Conservation (phyloP, 176 grass and related monocot genomes). For the Eremochloa ophiuroides region DNA sequence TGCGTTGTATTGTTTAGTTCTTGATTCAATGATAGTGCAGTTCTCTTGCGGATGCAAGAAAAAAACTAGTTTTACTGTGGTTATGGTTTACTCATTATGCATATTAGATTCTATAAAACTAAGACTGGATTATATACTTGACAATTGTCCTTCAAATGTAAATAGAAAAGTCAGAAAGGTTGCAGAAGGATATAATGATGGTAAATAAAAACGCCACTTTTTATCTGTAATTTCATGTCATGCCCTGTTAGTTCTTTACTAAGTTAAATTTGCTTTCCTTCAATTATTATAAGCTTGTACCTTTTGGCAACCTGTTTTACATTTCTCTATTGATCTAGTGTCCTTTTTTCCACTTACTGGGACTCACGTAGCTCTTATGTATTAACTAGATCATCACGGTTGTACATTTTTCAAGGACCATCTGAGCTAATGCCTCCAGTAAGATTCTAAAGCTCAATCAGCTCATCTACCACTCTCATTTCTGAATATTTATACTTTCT, state of each 20-base stretch:
- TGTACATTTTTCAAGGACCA: conserved; percentile 96
- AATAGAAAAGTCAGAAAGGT: neutral
- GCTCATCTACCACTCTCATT: neutral
- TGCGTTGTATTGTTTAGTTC: neutral
- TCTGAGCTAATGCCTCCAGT: conserved; percentile 92
- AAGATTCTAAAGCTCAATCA: conserved; percentile 40
- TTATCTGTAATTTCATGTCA: neutral
- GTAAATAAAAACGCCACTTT: neutral
- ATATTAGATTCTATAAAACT: conserved; percentile 9
- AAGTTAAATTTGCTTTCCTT: neutral
- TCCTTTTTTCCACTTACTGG: neutral
- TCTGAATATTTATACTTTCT: conserved; percentile 1
- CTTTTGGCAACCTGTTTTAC: neutral
- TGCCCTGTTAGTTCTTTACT: neutral
- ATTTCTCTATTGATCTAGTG: neutral
- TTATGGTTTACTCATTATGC: neutral
- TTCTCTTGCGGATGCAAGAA: neutral
- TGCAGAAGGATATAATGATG: neutral
- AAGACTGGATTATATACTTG: neutral
- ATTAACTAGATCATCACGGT: conserved; percentile 61
- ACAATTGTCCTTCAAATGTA: neutral
- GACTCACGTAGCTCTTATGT: conserved; percentile 13
- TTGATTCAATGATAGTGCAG: neutral
- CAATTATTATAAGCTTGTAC: neutral
- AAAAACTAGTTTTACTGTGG: neutral